Conservation (phyloP, 1,139 yeast genomes). For the Protomyces arabidopsidicola region DNA sequence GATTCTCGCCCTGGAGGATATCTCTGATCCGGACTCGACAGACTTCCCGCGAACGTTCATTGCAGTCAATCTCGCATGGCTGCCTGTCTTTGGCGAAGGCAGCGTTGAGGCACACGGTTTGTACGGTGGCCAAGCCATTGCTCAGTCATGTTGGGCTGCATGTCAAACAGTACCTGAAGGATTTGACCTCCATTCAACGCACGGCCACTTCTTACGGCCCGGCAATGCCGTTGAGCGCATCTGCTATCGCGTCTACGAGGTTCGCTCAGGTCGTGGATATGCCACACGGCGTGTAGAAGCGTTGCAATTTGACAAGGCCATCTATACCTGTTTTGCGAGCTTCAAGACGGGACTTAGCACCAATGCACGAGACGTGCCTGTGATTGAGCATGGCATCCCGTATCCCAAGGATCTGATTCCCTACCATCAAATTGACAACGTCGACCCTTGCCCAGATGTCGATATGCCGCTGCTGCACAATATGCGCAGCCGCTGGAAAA, state of each 20-base stretch:
- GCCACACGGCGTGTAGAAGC: constrained; percentile 23
- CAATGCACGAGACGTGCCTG: constrained; percentile 1
- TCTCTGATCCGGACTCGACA: constrained; percentile 18
- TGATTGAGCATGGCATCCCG: constrained; percentile 23
- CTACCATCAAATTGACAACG: background rate
- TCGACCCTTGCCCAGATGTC: constrained; percentile 15
- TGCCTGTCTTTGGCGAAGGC: constrained; percentile 16
- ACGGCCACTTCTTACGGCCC: constrained; percentile 21
- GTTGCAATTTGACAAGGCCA: constrained; percentile 23
- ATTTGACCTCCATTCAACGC: constrained; percentile 24
- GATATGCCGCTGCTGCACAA: constrained; percentile 18
- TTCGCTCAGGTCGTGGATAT: constrained; percentile 18
- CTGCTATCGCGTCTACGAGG: constrained; percentile 18
- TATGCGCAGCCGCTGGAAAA: constrained; percentile 19
- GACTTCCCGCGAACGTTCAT: constrained; percentile 18
- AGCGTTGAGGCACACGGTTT: constrained; percentile 21
- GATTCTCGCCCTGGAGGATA: constrained; percentile 17
- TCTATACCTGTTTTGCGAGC: constrained; percentile 25
- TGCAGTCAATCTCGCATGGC: constrained; percentile 20
- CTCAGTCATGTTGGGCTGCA: constrained; percentile 24
- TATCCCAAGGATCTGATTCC: constrained; percentile 4
- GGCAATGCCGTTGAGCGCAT: constrained; percentile 21
- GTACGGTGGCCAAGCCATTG: constrained; percentile 24
- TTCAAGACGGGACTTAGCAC: constrained; percentile 12
- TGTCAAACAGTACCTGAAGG: constrained; percentile 24